Conservation (phyloP, 2,329 filamentous ascomycete species). For the Stagonosporopsis tanaceti region DNA sequence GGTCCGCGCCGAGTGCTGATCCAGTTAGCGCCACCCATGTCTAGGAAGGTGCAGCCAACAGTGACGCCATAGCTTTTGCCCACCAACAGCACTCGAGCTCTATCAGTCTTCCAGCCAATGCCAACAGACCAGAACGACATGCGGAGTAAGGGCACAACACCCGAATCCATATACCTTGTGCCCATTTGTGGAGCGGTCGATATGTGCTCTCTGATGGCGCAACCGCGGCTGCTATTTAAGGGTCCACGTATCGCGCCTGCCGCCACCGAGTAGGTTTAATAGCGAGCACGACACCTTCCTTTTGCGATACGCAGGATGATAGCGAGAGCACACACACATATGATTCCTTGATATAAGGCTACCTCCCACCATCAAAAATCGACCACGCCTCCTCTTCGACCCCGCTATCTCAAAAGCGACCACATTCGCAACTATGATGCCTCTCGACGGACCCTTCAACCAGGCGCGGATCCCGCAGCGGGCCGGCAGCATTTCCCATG, state of each 20-base stretch:
- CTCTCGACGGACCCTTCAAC: constrained; percentile 10
- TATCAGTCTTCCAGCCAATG: neutral
- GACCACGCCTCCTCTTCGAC: neutral
- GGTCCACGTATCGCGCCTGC: constrained; percentile 9
- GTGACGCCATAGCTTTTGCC: neutral
- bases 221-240: constrained; percentile 5
- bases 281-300: constrained; percentile 6
- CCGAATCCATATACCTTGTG: neutral
- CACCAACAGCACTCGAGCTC: neutral
- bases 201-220: neutral
- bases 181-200: neutral
- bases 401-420: neutral
- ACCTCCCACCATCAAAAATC: neutral
- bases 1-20: neutral
- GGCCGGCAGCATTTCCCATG: constrained; percentile 24
- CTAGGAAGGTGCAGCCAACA: neutral
- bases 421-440: neutral
- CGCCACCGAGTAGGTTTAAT: neutral
- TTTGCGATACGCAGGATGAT: neutral
- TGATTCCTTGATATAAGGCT: neutral
- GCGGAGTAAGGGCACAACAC: neutral
- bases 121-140: neutral
- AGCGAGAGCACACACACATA: constrained; percentile 8
- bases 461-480: constrained; percentile 1
- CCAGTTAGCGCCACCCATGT: neutral